These are phyloP conservation scores for Diaporthe vexans DNA, from an alignment of 2,329 filamentous ascomycete genomes.

Conservation along the genomic window DNA sequence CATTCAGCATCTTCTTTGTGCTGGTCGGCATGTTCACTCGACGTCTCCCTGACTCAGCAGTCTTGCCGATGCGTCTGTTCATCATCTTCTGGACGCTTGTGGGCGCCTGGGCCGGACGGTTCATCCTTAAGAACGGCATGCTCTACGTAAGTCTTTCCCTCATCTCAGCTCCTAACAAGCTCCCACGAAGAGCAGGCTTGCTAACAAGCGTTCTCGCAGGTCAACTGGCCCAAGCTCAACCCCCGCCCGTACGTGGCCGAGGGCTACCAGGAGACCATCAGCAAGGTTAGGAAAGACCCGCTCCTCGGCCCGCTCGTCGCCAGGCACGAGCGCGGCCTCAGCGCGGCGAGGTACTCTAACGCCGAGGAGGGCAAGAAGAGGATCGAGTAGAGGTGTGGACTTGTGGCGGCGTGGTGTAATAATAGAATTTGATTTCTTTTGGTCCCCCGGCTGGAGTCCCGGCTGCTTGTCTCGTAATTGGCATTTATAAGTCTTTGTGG, in stretches of 20 bases:
- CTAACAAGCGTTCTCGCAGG: constrained; percentile 65
- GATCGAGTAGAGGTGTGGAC: constrained; percentile 76
- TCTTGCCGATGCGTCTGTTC: constrained; percentile 87
- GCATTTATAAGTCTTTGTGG: background rate
- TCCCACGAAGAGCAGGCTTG: too few relatives aligned
- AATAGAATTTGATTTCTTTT: constrained; percentile 28
- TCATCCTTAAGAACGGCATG: constrained; percentile 88
- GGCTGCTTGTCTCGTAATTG: background rate
- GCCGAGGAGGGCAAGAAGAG: constrained; percentile 99
- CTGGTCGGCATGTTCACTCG: constrained; percentile 81
- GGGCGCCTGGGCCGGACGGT: constrained; percentile 79
- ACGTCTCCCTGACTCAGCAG: constrained; percentile 77
- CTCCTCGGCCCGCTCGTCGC: constrained; percentile 83
- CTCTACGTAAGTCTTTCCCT: constrained; percentile 97
- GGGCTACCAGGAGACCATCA: constrained; percentile 88
- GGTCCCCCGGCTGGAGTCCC: background rate
- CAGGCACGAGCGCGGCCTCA: constrained; percentile 85
- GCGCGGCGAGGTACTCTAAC: constrained; percentile 84
- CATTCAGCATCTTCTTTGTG: constrained; percentile 87
- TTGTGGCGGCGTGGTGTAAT: constrained; percentile 10
- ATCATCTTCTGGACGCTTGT: constrained; percentile 82
- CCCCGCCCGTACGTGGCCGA: constrained; percentile 88
- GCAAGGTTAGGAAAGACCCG: constrained; percentile 84
- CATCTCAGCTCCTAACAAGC: too few relatives aligned
- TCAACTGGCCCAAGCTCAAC: constrained; percentile 98